Percentiles rank a stretch among this genome's conserved stretches.
phyloP scores from a whole-genome alignment of 768 basidiomycete species.

The Lactarius evosmus region DNA sequence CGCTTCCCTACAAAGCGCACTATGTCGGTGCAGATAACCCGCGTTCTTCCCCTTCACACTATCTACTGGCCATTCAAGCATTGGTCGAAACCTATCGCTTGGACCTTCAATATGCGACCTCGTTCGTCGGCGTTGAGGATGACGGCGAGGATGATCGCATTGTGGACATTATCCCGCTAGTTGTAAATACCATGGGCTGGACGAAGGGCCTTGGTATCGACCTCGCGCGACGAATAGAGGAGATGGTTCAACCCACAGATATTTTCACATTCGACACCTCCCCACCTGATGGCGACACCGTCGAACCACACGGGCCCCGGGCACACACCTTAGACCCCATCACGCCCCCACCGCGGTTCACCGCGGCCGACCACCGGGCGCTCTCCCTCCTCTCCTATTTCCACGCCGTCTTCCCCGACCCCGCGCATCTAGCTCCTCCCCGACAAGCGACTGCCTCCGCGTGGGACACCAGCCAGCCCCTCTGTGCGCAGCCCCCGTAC shows the following conservation, averaged over 20 bases:
- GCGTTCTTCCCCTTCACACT: conserved; percentile 69
- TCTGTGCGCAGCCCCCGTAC: conserved; percentile 69
- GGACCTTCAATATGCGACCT: conserved; percentile 55
- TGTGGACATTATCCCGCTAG: conserved; percentile 65
- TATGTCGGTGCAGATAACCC: conserved; percentile 81
- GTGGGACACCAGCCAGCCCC: conserved; percentile 70
- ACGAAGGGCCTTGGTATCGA: conserved; percentile 89
- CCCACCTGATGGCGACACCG: neutral
- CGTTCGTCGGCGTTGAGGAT: conserved; percentile 29
- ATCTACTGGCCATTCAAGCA: conserved; percentile 64
- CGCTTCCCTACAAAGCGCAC: conserved; percentile 67
- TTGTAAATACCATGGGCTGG: conserved; percentile 98
- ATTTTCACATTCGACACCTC: conserved; percentile 49
- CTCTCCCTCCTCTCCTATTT: conserved; percentile 77
- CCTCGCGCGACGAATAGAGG: conserved; percentile 66
- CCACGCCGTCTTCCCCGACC: conserved; percentile 46
- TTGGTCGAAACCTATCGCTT: conserved; percentile 64
- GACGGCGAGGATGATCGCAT: conserved; percentile 42
- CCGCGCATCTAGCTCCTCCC: conserved; percentile 22
- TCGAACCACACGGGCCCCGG: conserved; percentile 13
- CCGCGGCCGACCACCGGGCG: conserved; percentile 67
- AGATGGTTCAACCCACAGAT: conserved; percentile 55
- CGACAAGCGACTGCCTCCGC: conserved; percentile 36
- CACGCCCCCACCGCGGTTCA: conserved; percentile 43
- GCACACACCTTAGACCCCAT: conserved; percentile 50